Percentiles rank a stretch among this genome's conserved stretches.
Conservation (phyloP, 306 rosid genomes). For the Dryas octopetala region DNA sequence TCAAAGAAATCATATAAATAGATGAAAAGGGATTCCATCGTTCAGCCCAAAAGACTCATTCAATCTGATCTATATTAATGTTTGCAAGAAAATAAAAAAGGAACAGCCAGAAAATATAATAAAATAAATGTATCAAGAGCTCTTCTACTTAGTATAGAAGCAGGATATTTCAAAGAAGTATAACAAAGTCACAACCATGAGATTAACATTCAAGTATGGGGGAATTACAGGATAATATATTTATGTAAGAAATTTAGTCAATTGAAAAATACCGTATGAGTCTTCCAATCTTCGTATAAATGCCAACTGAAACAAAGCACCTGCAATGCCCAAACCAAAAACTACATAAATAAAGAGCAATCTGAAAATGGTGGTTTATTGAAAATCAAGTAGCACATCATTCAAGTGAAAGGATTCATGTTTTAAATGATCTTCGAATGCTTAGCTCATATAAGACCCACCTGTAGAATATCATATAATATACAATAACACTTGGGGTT, state of each 20-base stretch:
- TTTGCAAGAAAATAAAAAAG: background rate
- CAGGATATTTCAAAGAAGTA: background rate
- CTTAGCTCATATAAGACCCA: background rate
- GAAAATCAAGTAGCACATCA: background rate
- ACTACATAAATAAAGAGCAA: conserved; percentile 7
- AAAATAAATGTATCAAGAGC: background rate
- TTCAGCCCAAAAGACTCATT: background rate
- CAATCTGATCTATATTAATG: background rate
- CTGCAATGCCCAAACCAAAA: conserved; percentile 36
- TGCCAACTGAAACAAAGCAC: conserved; percentile 91
- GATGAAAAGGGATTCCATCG: background rate
- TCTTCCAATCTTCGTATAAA: conserved; percentile 82
- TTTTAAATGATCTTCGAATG: background rate
- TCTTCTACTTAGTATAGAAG: background rate
- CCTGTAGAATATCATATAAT: background rate
- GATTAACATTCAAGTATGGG: background rate
- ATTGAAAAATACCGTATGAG: conserved; percentile 58
- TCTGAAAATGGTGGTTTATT: background rate
- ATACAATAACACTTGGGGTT: background rate
- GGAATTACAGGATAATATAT: background rate
- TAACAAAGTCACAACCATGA: background rate
- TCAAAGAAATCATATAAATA: background rate
- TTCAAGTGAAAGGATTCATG: background rate
- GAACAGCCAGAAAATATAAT: background rate
- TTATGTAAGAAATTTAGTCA: conserved; percentile 1